These are phyloP conservation scores for Debaryomyces coudertii DNA, from an alignment of 1,139 yeast species.

Conservation along the genomic window DNA sequence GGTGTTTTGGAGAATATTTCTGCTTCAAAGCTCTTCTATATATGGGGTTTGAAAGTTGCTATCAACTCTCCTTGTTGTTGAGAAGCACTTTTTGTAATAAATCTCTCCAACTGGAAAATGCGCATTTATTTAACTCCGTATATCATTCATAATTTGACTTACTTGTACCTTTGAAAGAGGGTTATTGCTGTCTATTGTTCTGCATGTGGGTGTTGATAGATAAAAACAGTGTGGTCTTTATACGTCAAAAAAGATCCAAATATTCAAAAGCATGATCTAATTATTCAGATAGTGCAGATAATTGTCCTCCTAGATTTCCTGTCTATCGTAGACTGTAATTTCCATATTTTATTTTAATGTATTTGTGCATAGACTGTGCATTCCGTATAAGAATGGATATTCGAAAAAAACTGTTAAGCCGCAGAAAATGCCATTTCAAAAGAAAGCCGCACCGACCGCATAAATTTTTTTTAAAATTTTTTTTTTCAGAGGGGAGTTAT, in stretches of 20 bases:
- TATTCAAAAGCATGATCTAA: neutral
- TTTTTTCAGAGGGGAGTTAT: conserved; percentile 9
- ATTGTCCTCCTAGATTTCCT: neutral
- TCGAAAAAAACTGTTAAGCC: conserved; percentile 5
- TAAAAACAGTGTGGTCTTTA: neutral
- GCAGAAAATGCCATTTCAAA: neutral
- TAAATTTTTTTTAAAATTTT: conserved; percentile 9
- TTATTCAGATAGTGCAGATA: neutral
- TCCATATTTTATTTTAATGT: neutral
- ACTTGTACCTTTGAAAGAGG: neutral
- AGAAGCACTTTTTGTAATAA: neutral
- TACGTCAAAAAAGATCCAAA: neutral
- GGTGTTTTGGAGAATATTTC: too few relatives aligned
- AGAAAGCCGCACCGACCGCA: conserved; percentile 11
- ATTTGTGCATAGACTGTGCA: neutral
- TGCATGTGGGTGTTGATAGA: conserved; percentile 5
- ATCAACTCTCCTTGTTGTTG: neutral
- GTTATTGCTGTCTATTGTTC: conserved; percentile 7
- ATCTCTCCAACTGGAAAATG: neutral
- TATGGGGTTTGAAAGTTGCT: too few relatives aligned
- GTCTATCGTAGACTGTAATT: neutral
- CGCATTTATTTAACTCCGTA: neutral
- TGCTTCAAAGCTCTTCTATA: too few relatives aligned
- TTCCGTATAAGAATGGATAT: neutral
- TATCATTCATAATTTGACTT: neutral